Evolutionary conservation across 805 yeast genomes (phyloP).

Genomic region (Nakazawaea anatomiae): DNA sequence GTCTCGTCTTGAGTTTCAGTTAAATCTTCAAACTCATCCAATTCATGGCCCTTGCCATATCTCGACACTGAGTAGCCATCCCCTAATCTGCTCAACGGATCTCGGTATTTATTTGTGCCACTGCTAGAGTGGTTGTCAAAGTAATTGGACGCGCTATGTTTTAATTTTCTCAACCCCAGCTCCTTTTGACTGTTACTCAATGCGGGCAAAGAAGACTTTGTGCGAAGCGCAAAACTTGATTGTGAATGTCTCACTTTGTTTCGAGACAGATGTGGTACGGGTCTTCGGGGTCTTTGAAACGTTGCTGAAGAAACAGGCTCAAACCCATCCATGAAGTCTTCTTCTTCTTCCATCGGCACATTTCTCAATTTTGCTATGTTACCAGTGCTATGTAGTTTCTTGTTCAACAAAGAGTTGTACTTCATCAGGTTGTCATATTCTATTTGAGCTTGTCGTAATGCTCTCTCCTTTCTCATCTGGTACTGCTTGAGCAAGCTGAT

Average conservation of each 20-base stretch:
- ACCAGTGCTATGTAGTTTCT: conserved; percentile 4
- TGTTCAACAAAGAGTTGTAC: conserved; percentile 4
- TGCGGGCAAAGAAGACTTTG: conserved; percentile 7
- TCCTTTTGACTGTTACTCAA: not conserved
- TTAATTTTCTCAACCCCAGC: not conserved
- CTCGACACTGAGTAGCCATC: not conserved
- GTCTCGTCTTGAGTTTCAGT: conserved; percentile 10
- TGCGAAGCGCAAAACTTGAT: not conserved
- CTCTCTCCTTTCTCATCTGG: conserved; percentile 6
- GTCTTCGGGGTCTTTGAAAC: conserved; percentile 2
- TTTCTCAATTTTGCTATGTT: not conserved
- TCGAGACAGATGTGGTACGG: not conserved
- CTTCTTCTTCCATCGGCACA: conserved; percentile 5
- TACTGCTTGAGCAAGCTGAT: conserved; percentile 8
- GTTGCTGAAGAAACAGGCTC: not conserved
- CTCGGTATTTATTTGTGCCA: not conserved
- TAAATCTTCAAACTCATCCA: conserved; percentile 19
- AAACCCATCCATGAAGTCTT: conserved; percentile 9
- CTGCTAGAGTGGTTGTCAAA: not conserved
- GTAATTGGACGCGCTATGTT: conserved; percentile 8
- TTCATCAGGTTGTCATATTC: conserved; percentile 11
- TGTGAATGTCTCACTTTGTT: not conserved
- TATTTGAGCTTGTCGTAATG: conserved; percentile 6
- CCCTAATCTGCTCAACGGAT: not conserved
- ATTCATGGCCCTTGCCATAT: conserved; percentile 19